phyloP scores from a whole-genome alignment of 2,329 filamentous ascomycete genomes.

The Setomelanomma holmii region DNA sequence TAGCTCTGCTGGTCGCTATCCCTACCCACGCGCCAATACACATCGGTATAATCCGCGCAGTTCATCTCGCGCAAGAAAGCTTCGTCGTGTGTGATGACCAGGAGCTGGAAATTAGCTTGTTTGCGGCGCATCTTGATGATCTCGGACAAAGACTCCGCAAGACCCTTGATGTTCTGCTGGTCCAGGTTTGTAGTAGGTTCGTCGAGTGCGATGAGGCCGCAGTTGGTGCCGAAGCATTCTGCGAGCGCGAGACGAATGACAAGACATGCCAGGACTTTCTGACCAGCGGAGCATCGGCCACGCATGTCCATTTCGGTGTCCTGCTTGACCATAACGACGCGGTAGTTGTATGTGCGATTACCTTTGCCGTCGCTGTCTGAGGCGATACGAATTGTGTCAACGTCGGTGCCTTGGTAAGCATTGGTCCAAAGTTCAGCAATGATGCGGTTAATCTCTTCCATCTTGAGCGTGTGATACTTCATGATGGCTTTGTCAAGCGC shows the following conservation, averaged over 20 bases:
- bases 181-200: constrained; percentile 98
- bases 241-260: constrained; percentile 96
- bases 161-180: constrained; percentile 87
- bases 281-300: constrained; percentile 92
- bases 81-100: constrained; percentile 98
- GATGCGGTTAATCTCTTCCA: constrained; percentile 97
- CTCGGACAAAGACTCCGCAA: constrained; percentile 82
- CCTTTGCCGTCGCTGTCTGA: constrained; percentile 83
- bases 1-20: constrained; percentile 86
- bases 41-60: constrained; percentile 89
- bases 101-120: constrained; percentile 95
- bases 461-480: constrained; percentile 94
- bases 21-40: constrained; percentile 85
- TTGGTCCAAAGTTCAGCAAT: constrained; percentile 96
- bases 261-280: constrained; percentile 95
- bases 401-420: constrained; percentile 96
- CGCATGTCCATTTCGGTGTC: constrained; percentile 99
- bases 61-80: constrained; percentile 94
- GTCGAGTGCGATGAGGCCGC: constrained; percentile 93
- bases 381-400: constrained; percentile 94
- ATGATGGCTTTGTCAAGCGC: constrained; percentile 97
- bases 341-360: constrained; percentile 93
- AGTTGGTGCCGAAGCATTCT: constrained; percentile 95
- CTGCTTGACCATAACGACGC: constrained; percentile 95
- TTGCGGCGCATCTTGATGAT: constrained; percentile 85